phyloP scores from a whole-genome alignment of 1,284 basidiomycete species.

The Abortiporus biennis region DNA sequence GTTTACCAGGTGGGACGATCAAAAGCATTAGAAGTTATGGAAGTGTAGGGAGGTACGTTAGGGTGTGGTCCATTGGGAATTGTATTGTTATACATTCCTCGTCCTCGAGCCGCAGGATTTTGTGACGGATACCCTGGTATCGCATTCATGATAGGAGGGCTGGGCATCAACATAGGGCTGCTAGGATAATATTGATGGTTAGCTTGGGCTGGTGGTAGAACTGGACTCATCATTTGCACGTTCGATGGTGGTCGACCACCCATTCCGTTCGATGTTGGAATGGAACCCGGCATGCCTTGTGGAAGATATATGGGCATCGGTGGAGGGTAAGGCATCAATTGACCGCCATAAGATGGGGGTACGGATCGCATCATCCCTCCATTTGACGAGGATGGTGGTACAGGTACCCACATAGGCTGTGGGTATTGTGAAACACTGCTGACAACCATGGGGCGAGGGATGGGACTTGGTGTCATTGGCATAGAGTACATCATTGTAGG shows the following conservation, averaged over 20 bases:
- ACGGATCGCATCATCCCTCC: slow-evolving; percentile 51
- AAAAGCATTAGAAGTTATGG: slow-evolving; percentile 23
- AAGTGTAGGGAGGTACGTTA: slow-evolving; percentile 15
- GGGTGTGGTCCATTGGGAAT: slow-evolving; percentile 17
- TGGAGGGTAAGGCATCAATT: slow-evolving; percentile 57
- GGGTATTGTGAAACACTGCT: slow-evolving; percentile 56
- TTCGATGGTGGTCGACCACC: slow-evolving; percentile 41
- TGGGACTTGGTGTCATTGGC: slow-evolving; percentile 52
- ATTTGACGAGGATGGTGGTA: slow-evolving; percentile 40
- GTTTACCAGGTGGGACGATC: slow-evolving; percentile 36
- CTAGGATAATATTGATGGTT: slow-evolving; percentile 51
- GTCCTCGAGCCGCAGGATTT: no score
- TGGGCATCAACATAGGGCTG: no score
- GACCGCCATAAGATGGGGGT: slow-evolving; percentile 56
- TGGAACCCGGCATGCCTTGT: slow-evolving; percentile 28
- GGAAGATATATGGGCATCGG: slow-evolving; percentile 44
- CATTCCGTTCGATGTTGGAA: slow-evolving; percentile 35
- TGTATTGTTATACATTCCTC: no score
- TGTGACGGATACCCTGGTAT: no score
- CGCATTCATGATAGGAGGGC: no score
- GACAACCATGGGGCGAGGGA: slow-evolving; percentile 51
- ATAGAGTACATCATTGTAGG: slow-evolving; percentile 57
- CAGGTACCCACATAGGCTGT: slow-evolving; percentile 59
- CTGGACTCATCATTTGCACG: slow-evolving; percentile 60
- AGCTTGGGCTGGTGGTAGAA: slow-evolving; percentile 44